These are phyloP conservation scores for Ceratocystis harringtonii DNA, from an alignment of 2,329 filamentous ascomycete genomes.

Conservation along the genomic window DNA sequence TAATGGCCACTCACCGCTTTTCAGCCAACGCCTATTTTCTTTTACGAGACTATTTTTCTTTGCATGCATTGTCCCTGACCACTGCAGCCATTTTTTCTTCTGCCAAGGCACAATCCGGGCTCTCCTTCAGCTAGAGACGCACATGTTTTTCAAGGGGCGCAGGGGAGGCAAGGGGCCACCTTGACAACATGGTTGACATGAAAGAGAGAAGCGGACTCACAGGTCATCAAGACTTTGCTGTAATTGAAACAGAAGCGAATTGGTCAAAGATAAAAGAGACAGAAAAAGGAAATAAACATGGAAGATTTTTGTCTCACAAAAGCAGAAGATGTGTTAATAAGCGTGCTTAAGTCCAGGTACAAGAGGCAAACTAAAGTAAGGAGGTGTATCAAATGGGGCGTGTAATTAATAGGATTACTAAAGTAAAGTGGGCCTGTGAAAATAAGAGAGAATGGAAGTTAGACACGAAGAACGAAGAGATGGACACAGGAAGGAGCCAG, in stretches of 20 bases:
- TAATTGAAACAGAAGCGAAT: constrained; percentile 3
- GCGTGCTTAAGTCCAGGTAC: neutral
- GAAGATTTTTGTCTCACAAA: neutral
- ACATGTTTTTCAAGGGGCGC: neutral
- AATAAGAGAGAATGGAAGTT: neutral
- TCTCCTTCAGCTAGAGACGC: neutral
- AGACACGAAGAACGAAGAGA: neutral
- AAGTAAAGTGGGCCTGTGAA: neutral
- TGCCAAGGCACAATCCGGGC: neutral
- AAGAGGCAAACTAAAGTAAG: neutral
- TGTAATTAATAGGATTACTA: neutral
- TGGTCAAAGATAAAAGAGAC: neutral
- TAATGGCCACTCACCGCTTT: neutral
- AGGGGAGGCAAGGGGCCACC: neutral
- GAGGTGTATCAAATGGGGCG: neutral
- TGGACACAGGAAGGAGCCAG: neutral
- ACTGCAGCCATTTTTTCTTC: neutral
- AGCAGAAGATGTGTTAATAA: neutral
- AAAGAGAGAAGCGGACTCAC: neutral
- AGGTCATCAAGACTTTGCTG: neutral
- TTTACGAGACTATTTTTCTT: neutral
- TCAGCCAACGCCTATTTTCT: neutral
- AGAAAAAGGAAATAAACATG: neutral
- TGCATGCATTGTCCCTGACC: constrained; percentile 4
- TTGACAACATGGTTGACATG: neutral